Evolutionary conservation across 441 rosid species (phyloP), one percentile per base, ranked within the genome.

Genomic region (Hura crepitans): DNA sequence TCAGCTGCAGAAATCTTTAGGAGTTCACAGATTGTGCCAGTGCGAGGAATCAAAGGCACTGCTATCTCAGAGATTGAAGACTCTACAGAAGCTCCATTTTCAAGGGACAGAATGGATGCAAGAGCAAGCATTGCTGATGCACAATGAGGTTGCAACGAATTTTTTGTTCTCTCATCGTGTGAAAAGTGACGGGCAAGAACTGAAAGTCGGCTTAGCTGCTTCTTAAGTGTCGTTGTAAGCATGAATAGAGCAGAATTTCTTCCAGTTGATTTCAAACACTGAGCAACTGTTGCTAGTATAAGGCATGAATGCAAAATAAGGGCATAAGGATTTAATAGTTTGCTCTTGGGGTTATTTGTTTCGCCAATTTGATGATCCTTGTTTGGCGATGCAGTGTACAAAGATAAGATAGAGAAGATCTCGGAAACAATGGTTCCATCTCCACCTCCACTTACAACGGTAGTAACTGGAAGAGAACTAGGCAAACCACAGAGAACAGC

Each of bases 41-140:
- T 86, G 71, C 85, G 89, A 81, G 99, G 99, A 78, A 95, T 87
- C 87, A 95, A 81, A 78, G 96, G 95, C 69, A 90, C 82, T 33
- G 96, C 92, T 68, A 85, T 86, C 78, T 87, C 97, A 49, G 84
- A 81, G 77, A 95, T 78, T 13, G 93, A 80, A 75, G 96, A 88
- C 80, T 88, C 95, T 57, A 86, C 86, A 43, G 97, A 81, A 70
- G 89, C 73, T 72, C 87, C 95, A 69, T 75, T 81, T 81, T 92
- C 99, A 81, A 95, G 99, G 66, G 93, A 89, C 66, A 95, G 83
- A 80, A 95, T 88, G 66, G 97, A 91, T 71, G 99, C 91, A 73
- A 92, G 78, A 78, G 98, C 93, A 76, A 92, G 84, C 99, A 89
- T 95, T 71, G 97, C 96, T 74, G 98, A 84, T 27, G 97, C 89